Base-by-base conservation (phyloP, 2,329 filamentous ascomycete species). In the Cladosporium velox region DNA sequence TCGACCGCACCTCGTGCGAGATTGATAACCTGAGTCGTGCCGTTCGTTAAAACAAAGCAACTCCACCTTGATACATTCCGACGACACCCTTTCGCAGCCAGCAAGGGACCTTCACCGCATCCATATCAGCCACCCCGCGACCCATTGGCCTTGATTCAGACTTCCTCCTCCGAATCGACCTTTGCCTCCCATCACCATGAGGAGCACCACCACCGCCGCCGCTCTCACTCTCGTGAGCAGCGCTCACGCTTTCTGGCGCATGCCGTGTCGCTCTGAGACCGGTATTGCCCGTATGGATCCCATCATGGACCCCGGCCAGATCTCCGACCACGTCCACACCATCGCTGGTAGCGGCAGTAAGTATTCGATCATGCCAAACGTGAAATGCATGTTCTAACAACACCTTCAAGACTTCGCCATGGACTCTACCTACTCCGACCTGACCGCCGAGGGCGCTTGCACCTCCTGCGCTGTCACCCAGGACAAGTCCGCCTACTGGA, bases 401-500 rank as follows among this genome's bases (percentile, higher is more conserved):
- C 54, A 15, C 59, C 26, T 18, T 21, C 12, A 72, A 94, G 91
- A 85, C 58, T 91, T 96, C 74, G 82, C 82, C 59, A 80, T 86
- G 68, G 80, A 77, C n/a, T 80, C 89, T 15, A 82, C 79, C 49
- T 87, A 83, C 70, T 80, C 84, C 0, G 81, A 86, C 49, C 84
- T 97, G 15, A 73, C 83, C 4, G 55, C 69, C 15, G 88, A 85
- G 51, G 80, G 87, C 68, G 80, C 87, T 69, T 97, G 93, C 80
- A 95, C 92, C 1, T 93, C 91, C 12, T 96, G 92, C 76, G 87
- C 85, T 65, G 90, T 96, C 51, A 87, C 83, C 44, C 84, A 94
- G 79, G 93, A 97, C 79, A 90, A 88, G 80, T 96, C 92, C n/a
- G 88, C 88, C 35, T 97, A 97, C 81, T 97, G 92, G 79, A 87